These are phyloP conservation scores for Schizophyllum commune DNA, from an alignment of 1,284 basidiomycete species.

Conservation along the genomic window DNA sequence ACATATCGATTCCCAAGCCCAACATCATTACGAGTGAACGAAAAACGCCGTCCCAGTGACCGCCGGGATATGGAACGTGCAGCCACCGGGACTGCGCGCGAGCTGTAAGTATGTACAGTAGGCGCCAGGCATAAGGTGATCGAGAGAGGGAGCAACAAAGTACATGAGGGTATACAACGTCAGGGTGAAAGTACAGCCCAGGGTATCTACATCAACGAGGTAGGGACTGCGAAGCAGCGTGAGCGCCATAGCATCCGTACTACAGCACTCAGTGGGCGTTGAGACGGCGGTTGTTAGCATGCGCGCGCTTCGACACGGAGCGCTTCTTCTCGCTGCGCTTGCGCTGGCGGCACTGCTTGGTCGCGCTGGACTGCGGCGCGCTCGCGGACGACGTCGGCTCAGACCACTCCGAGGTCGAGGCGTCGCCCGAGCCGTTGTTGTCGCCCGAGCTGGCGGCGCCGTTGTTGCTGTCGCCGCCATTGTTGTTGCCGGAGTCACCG, in stretches of 20 bases:
- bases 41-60: background rate
- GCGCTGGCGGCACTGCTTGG: background rate
- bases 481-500: no score
- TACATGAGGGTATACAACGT: background rate
- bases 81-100: background rate
- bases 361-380: background rate
- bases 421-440: background rate
- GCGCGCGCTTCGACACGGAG: background rate
- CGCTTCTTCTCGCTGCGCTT: background rate
- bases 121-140: background rate
- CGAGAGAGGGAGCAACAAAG: background rate
- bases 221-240: background rate
- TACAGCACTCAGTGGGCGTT: background rate
- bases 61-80: background rate
- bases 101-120: background rate
- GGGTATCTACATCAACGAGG: constrained; percentile 1
- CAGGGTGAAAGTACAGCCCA: background rate
- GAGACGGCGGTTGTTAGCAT: background rate
- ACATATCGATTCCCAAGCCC: no score
- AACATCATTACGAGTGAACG: background rate
- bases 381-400: background rate
- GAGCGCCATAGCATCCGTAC: no score
- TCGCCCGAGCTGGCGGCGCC: background rate
- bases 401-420: background rate
- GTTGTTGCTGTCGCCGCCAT: no score